These are phyloP conservation scores for Termitomyces sp. DNA, from an alignment of 768 basidiomycete species.

Conservation along the genomic window DNA sequence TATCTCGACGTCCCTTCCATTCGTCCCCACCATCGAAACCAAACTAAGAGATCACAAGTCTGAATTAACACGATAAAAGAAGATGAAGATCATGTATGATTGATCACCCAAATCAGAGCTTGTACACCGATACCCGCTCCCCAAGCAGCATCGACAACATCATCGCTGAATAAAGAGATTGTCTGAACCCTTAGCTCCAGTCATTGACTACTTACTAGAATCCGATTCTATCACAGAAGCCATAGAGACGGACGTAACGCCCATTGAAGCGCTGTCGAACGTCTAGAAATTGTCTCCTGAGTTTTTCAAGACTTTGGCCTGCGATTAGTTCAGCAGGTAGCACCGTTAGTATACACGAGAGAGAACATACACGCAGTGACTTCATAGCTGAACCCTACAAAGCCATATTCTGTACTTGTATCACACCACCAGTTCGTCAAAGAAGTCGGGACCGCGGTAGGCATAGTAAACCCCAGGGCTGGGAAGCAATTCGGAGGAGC, in stretches of 20 bases:
- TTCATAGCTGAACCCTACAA: conserved; percentile 77
- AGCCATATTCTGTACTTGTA: conserved; percentile 62
- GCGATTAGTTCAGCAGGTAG: conserved; percentile 1
- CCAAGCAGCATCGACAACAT: conserved; percentile 70
- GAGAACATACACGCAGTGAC: conserved; percentile 49
- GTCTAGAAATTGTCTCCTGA: conserved; percentile 55
- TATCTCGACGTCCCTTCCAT: conserved; percentile 54
- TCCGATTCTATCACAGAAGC: conserved; percentile 40
- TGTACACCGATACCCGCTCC: conserved; percentile 66
- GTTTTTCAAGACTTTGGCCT: conserved; percentile 56
- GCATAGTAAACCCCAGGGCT: conserved; percentile 38
- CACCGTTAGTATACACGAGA: not conserved
- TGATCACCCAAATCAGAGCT: conserved; percentile 64
- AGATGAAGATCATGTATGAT: not conserved
- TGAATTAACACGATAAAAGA: not conserved
- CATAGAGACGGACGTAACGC: conserved; percentile 63
- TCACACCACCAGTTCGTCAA: conserved; percentile 64
- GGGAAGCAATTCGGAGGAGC: conserved; percentile 21
- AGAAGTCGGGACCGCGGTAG: conserved; percentile 41
- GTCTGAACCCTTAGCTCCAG: not conserved
- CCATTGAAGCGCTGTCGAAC: conserved; percentile 58
- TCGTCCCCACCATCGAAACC: conserved; percentile 44
- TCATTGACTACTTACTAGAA: conserved; percentile 38
- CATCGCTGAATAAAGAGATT: conserved; percentile 31
- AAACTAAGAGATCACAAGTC: conserved; percentile 32